Conservation (phyloP, 768 basidiomycete genomes). For the Collybia sordida region DNA sequence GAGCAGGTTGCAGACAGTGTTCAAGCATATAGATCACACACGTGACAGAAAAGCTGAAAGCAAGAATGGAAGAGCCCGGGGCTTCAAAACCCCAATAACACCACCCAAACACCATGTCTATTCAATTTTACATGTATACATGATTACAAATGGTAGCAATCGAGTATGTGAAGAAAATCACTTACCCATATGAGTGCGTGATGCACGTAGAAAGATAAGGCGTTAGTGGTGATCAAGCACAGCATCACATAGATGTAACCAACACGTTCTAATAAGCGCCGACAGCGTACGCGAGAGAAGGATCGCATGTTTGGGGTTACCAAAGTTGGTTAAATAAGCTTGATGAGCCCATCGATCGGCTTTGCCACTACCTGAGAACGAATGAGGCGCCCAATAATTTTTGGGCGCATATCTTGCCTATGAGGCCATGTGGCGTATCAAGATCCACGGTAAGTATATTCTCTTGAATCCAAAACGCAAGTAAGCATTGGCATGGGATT, state of each 20-base stretch:
- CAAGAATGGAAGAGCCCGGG: no score
- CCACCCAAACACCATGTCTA: no score
- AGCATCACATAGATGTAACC: background rate
- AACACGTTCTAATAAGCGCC: conserved; percentile 12
- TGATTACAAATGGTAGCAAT: no score
- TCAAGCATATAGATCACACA: no score
- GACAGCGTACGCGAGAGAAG: conserved; percentile 1
- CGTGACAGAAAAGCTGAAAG: no score
- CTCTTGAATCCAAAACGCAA: conserved; percentile 15
- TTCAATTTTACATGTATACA: no score
- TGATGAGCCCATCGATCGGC: background rate
- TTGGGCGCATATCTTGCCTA: background rate
- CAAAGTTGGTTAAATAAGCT: background rate
- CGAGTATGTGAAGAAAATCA: no score
- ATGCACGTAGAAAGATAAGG: no score
- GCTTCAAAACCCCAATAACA: no score
- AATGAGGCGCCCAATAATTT: background rate
- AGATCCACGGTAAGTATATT: conserved; percentile 13
- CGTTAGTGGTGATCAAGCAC: no score
- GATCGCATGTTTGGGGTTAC: background rate
- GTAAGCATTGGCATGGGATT: conserved; percentile 16
- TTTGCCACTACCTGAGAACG: background rate
- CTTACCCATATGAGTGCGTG: no score
- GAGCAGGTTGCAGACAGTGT: no score
- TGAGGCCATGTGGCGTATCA: conserved; percentile 4